A percentile compares a stretch with the other conserved stretches of the same genome.
These are phyloP conservation scores for Plasmodium gaboni DNA, from an alignment of 169 alveolate species.

Conservation along the genomic window DNA sequence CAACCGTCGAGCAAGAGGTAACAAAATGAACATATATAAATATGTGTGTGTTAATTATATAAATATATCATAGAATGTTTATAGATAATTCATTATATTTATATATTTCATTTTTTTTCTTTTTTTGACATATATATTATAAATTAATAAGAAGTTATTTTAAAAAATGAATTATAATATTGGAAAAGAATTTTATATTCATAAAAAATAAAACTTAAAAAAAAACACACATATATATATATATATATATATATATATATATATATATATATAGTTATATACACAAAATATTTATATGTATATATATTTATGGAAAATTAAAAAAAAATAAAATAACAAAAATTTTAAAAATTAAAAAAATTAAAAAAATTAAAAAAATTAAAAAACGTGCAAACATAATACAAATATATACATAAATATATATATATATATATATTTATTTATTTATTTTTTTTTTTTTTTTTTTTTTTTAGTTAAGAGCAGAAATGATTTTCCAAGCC, in stretches of 20 bases:
- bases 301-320: too few relatives aligned
- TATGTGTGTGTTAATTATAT: neutral
- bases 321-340: too few relatives aligned
- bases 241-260: neutral
- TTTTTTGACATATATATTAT: too few relatives aligned
- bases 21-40: conserved; percentile 21
- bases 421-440: conserved; percentile 9
- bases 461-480: conserved; percentile 58
- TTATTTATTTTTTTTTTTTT: neutral
- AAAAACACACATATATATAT: neutral
- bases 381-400: neutral
- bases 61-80: too few relatives aligned
- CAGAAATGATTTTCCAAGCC: conserved; percentile 76
- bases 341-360: too few relatives aligned
- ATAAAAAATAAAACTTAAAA: neutral
- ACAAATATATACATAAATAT: neutral
- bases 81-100: too few relatives aligned
- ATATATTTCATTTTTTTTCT: too few relatives aligned
- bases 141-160: too few relatives aligned
- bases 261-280: conserved; percentile 3
- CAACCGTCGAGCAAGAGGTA: conserved; percentile 79
- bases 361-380: neutral
- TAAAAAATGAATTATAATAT: neutral
- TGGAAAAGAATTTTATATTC: neutral
- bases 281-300: neutral